Percentiles rank a stretch among this genome's conserved stretches.
phyloP scores from a whole-genome alignment of 2,329 filamentous ascomycete species.

The Fusarium fujikuroi region DNA sequence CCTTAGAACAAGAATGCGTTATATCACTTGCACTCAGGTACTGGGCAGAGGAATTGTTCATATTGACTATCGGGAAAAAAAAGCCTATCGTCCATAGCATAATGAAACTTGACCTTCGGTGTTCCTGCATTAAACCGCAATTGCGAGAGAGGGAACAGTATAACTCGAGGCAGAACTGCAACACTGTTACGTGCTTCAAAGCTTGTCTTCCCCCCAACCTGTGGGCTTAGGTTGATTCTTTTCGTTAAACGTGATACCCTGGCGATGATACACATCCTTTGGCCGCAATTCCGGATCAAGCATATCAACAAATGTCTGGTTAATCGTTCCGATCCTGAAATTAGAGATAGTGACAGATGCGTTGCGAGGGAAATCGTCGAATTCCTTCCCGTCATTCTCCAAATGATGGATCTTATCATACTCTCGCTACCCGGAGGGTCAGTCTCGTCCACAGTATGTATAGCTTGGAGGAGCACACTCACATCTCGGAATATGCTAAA shows the following conservation, averaged over 20 bases:
- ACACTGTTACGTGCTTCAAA: not conserved
- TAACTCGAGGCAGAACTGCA: not conserved
- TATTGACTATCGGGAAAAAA: not conserved
- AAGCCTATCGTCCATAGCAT: fast-evolving
- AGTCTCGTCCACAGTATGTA: not conserved
- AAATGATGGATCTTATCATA: not conserved
- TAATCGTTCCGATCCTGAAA: not conserved
- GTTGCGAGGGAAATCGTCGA: not conserved
- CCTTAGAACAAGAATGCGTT: not conserved
- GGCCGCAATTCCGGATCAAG: not conserved
- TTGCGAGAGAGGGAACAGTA: no score
- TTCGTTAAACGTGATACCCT: not conserved
- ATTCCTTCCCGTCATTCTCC: not conserved
- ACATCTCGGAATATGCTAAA: not conserved
- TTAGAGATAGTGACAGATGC: not conserved
- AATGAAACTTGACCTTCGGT: not conserved
- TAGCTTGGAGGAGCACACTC: not conserved
- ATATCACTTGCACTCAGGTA: not conserved
- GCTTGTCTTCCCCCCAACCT: not conserved
- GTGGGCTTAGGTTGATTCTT: not conserved
- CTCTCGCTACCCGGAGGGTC: not conserved
- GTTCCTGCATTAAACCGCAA: no score
- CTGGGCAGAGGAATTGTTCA: not conserved
- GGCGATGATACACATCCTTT: not conserved
- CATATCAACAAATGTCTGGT: not conserved